These are phyloP conservation scores for Kwoniella heveanensis DNA, from an alignment of 768 basidiomycete genomes.

Conservation along the genomic window DNA sequence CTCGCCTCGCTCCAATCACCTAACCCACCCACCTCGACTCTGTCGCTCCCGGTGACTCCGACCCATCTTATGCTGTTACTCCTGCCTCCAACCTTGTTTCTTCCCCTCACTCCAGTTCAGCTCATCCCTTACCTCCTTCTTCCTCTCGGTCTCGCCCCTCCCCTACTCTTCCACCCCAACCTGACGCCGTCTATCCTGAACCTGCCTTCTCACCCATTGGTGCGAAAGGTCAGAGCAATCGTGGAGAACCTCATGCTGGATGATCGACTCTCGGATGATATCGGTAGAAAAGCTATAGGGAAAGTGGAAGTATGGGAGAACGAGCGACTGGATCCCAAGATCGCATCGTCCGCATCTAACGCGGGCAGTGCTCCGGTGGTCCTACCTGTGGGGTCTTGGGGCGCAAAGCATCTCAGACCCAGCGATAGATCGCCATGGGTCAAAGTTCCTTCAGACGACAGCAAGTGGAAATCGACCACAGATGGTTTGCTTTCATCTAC, in stretches of 20 bases:
- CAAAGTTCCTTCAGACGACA: conserved; percentile 24
- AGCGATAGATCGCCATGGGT: conserved; percentile 50
- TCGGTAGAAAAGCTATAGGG: conserved; percentile 37
- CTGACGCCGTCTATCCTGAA: conserved; percentile 29
- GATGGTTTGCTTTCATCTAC: conserved; percentile 12
- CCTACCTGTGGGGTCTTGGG: conserved; percentile 25
- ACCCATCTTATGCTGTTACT: conserved; percentile 48
- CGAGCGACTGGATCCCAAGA: conserved; percentile 50
- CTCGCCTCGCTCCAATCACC: conserved; percentile 24
- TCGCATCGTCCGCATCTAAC: conserved; percentile 6
- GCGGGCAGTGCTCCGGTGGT: neutral
- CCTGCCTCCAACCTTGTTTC: conserved; percentile 46
- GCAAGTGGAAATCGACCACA: conserved; percentile 14
- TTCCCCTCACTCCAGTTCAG: conserved; percentile 44
- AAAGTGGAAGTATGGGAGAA: conserved; percentile 55
- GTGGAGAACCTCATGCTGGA: conserved; percentile 39
- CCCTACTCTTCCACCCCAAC: conserved; percentile 52
- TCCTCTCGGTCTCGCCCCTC: conserved; percentile 44
- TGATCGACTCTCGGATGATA: conserved; percentile 45
- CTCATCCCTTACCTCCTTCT: conserved; percentile 51
- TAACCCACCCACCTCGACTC: conserved; percentile 22
- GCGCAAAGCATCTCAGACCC: conserved; percentile 28
- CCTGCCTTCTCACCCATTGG: conserved; percentile 23
- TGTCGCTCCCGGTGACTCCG: conserved; percentile 46
- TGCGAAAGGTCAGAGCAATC: conserved; percentile 22